Evolutionary conservation across 495 filamentous ascomycete species (phyloP).

Genomic region (Hyphodiscus hymeniophilus): DNA sequence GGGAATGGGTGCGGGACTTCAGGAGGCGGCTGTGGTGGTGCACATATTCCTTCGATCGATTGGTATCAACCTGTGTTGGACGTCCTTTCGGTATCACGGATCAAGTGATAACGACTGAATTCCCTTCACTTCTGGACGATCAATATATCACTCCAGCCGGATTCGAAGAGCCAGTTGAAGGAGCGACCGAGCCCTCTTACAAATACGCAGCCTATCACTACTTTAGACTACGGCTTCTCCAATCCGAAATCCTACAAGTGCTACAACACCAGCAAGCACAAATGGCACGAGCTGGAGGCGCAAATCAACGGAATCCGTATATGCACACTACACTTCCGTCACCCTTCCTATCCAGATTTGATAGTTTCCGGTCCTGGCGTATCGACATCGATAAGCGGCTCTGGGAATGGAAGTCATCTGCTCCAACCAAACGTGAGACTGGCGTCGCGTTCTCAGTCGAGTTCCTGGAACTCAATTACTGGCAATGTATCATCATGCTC

Average conservation of each 20-base stretch:
- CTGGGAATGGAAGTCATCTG: constrained; percentile 77
- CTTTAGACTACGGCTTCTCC: constrained; percentile 80
- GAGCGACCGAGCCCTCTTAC: constrained; percentile 56
- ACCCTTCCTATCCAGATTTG: constrained; percentile 76
- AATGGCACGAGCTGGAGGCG: constrained; percentile 44
- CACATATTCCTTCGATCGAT: constrained; percentile 85
- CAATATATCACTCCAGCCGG: constrained; percentile 81
- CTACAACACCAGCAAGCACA: constrained; percentile 82
- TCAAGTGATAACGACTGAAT: constrained; percentile 89
- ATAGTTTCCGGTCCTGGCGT: constrained; percentile 82
- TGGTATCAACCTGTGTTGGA: constrained; percentile 87
- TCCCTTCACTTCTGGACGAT: constrained; percentile 82
- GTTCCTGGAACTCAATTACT: constrained; percentile 91
- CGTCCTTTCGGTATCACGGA: constrained; percentile 90
- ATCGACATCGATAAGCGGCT: constrained; percentile 78
- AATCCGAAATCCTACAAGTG: constrained; percentile 93
- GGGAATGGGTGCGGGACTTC: constrained; percentile 82
- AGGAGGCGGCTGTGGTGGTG: constrained; percentile 93
- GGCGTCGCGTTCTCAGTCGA: constrained; percentile 81
- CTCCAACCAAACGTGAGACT: constrained; percentile 67
- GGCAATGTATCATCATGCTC: constrained; percentile 96
- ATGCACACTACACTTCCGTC: constrained; percentile 75
- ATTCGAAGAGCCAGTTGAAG: constrained; percentile 46
- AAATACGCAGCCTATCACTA: constrained; percentile 89
- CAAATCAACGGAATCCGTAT: constrained; percentile 55